Percentiles rank a stretch among this genome's conserved stretches.
Conservation (phyloP, 2,329 filamentous ascomycete species). For the Akanthomyces dipterigenus region DNA sequence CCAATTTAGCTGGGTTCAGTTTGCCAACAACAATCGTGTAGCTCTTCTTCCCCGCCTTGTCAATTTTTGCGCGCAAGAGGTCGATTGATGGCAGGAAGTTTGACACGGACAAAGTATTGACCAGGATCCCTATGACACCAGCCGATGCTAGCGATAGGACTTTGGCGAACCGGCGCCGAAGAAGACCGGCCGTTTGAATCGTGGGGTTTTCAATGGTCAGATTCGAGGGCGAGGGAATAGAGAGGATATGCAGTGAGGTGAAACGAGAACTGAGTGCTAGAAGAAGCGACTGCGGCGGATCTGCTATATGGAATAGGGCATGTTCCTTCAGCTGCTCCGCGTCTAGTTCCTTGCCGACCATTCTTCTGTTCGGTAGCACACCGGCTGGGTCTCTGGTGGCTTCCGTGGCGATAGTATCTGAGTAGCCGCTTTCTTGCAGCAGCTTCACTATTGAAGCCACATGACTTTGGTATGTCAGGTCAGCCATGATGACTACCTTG, state of each 20-base stretch:
- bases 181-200: conserved; percentile 43
- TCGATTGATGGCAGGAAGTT: conserved; percentile 82
- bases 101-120: conserved; percentile 88
- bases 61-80: conserved; percentile 65
- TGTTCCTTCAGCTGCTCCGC: conserved; percentile 53
- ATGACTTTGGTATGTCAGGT: conserved; percentile 79
- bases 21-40: conserved; percentile 97
- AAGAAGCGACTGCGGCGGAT: conserved; percentile 74
- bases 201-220: conserved; percentile 41
- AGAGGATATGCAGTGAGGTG: conserved; percentile 69
- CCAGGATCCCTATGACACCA: conserved; percentile 84
- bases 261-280: conserved; percentile 82
- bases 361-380: conserved; percentile 73
- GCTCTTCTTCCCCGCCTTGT: conserved; percentile 79
- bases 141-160: conserved; percentile 73
- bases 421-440: conserved; percentile 61
- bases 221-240: conserved; percentile 49
- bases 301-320: conserved; percentile 77
- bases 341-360: conserved; percentile 38
- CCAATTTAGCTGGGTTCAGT: conserved; percentile 88
- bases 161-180: conserved; percentile 83
- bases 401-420: conserved; percentile 58
- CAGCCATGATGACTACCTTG: conserved; percentile 76
- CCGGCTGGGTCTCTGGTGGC: conserved; percentile 75
- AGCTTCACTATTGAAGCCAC: conserved; percentile 49